A percentile compares a stretch with the other conserved stretches of the same genome.
phyloP scores from a whole-genome alignment of 208 protist genomes.

The Leishmania aethiopica region DNA sequence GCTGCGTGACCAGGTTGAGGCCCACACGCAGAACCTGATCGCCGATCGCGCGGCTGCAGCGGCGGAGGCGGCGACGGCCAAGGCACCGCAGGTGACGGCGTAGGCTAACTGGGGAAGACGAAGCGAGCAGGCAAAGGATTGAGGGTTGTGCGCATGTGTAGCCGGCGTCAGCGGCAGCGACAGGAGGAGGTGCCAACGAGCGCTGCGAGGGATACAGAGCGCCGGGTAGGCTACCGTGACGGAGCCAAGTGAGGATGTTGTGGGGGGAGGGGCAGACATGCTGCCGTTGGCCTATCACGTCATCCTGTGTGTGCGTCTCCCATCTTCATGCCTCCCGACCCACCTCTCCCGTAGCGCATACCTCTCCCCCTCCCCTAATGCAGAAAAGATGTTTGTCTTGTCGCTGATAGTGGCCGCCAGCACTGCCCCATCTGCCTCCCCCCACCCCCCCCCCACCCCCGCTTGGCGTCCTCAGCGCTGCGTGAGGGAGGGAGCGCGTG shows the following conservation, averaged over 20 bases:
- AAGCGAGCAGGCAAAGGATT: not conserved
- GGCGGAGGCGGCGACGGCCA: constrained; percentile 36
- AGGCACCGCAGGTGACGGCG: constrained; percentile 30
- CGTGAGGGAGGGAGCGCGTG: not conserved
- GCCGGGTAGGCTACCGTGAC: not conserved
- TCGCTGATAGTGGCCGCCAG: not conserved
- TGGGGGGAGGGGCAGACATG: not conserved
- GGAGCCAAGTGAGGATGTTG: not conserved
- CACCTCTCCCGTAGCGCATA: not conserved
- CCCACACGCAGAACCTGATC: constrained; percentile 86
- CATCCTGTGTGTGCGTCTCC: not conserved
- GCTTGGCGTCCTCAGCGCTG: not conserved
- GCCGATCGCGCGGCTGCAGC: constrained; percentile 64
- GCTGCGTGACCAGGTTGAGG: constrained; percentile 92
- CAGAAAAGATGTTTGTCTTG: not conserved
- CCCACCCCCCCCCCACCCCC: not conserved
- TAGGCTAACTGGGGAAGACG: not conserved
- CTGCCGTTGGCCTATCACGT: not conserved
- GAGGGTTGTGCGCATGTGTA: not conserved
- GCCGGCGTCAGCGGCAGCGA: not conserved
- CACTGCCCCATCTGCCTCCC: too few relatives aligned
- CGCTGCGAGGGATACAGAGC: not conserved
- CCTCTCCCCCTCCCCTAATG: not conserved
- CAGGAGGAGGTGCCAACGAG: not conserved
- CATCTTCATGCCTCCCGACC: not conserved